These are phyloP conservation scores for Trametes maxima DNA, from an alignment of 768 basidiomycete species.

Conservation along the genomic window DNA sequence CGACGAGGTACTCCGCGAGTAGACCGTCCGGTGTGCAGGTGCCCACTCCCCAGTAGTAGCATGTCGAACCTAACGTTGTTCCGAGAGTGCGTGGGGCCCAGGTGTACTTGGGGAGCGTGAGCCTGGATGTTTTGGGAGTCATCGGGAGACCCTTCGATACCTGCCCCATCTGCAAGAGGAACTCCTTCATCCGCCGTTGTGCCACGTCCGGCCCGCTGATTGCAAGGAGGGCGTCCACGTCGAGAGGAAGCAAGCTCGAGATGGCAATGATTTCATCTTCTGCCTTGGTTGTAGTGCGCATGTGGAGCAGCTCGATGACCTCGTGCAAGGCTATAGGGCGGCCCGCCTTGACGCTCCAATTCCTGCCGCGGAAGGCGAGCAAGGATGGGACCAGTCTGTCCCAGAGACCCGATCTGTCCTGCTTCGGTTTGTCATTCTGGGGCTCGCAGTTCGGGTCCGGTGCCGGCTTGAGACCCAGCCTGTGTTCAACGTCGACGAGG, in stretches of 20 bases:
- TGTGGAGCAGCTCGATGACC: slow-evolving; percentile 2
- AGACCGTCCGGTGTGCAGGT: neutral
- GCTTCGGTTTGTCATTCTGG: neutral
- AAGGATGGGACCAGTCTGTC: neutral
- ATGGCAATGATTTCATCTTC: slow-evolving; percentile 14
- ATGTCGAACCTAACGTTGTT: neutral
- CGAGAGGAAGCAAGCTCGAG: neutral
- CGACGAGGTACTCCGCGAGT: neutral
- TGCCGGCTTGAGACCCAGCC: neutral
- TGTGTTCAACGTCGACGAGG: neutral
- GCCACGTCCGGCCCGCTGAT: slow-evolving; percentile 1
- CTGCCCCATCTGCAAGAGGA: neutral
- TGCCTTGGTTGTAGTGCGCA: slow-evolving; percentile 9
- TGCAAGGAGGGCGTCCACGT: neutral
- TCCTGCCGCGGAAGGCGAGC: neutral
- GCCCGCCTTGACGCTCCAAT: no score
- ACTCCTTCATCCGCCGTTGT: slow-evolving; percentile 7
- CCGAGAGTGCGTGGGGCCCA: neutral
- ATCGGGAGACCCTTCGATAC: neutral
- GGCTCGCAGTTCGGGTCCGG: neutral
- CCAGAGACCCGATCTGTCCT: neutral
- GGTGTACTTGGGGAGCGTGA: neutral
- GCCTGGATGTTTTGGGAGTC: neutral
- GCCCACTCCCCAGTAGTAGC: neutral
- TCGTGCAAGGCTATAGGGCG: neutral